A percentile compares a stretch with the other conserved stretches of the same genome.
phyloP scores from a whole-genome alignment of 2,329 filamentous ascomycete species.

The Penicillium nordicum region DNA sequence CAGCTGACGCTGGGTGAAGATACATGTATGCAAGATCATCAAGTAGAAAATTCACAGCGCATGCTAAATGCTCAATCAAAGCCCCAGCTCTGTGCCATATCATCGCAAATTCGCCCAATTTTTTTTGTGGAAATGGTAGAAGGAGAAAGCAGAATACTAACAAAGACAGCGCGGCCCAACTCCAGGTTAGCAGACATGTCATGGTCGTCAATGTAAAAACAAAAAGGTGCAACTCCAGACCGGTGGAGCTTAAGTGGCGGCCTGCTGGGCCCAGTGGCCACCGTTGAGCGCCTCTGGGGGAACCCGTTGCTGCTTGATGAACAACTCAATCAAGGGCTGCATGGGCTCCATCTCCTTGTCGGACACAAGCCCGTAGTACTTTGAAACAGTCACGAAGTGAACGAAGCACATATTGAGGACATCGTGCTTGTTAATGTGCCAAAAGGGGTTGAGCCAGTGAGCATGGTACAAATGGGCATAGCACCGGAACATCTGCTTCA shows the following conservation, averaged over 20 bases:
- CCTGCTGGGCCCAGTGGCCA: conserved; percentile 43
- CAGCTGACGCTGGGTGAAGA: conserved; percentile 13
- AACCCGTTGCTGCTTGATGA: conserved; percentile 84
- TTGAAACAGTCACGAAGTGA: conserved; percentile 77
- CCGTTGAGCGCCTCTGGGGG: conserved; percentile 59
- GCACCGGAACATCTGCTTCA: conserved; percentile 97
- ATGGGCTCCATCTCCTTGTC: conserved; percentile 92
- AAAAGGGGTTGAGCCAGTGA: conserved; percentile 82
- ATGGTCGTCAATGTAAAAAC: conserved; percentile 20
- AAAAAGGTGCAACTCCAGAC: conserved; percentile 12
- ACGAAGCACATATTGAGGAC: conserved; percentile 85
- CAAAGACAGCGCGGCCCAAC: conserved; percentile 31
- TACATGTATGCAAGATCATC: conserved; percentile 15
- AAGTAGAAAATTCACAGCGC: conserved; percentile 30
- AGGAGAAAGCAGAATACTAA: conserved; percentile 21
- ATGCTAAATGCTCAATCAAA: conserved; percentile 39
- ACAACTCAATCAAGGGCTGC: conserved; percentile 89
- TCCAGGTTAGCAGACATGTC: conserved; percentile 34
- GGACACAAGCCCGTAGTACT: conserved; percentile 76
- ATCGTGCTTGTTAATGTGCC: conserved; percentile 68
- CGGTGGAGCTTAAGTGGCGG: conserved; percentile 26
- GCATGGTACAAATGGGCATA: conserved; percentile 98
- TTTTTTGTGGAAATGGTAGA: conserved; percentile 10
- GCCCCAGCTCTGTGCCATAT: conserved; percentile 23
- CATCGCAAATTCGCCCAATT: conserved; percentile 21